Evolutionary conservation across 441 rosid genomes (phyloP), one percentile per base, ranked within the genome.

Genomic region (Aleurites moluccanus): DNA sequence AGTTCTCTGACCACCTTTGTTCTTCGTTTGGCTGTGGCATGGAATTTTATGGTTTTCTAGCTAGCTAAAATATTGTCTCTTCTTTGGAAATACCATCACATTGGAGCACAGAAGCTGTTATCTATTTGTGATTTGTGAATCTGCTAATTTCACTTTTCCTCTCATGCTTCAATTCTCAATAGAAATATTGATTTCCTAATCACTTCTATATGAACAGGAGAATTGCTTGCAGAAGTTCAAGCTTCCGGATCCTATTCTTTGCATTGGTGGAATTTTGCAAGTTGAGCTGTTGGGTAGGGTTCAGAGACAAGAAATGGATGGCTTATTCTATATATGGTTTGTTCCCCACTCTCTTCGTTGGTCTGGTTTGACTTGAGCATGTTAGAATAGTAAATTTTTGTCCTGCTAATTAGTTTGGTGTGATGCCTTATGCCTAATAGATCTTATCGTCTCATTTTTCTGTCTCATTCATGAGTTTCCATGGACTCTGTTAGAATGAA

Each of bases 281-380:
- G 77, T 93, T 67, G 97, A 96, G 90, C 87, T 96, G 73, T 80
- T 89, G 75, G 97, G 96, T 73, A 89, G 99, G 72, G 88, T 91
- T 78, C 97, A 93, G 86, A 92, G 76, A 75, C 96, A 92, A 81
- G 90, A 87, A 40, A 87, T 85, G 83, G 97, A 93, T 79, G 88
- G 86, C 77, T 76, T 85, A 75, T 96, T 83, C 84, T 96, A 93
- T 64, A 89, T 93, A 82, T 96, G 98, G 99, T 96, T 77, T 44
- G 86, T 80, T 9, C 69, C 25, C 10, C 49, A 20, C 18, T 20
- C 81, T 55, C 52, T 60, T 50, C 70, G 70, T 74, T 64, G 27
- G 56, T 28, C 61, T 35, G 21, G 44, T 74, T 49, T 47, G 42
- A 59, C 40, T 18, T 74, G n/a, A n/a, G n/a, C n/a, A n/a, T n/a